phyloP scores from a whole-genome alignment of 2,329 filamentous ascomycete genomes.

The Pyricularia sp. region DNA sequence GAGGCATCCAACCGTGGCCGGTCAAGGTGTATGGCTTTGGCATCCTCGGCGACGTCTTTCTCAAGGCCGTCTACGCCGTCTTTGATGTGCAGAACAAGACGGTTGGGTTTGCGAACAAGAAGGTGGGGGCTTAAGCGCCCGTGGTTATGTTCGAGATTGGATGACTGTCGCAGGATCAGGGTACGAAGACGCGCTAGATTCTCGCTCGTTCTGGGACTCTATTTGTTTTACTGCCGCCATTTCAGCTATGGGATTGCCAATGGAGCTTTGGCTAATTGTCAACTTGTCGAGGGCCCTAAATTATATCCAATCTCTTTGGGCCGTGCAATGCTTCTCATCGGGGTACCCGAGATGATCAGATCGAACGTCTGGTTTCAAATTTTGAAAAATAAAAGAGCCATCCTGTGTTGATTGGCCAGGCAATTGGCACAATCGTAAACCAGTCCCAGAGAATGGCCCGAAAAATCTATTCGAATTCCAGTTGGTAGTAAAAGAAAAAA shows the following conservation, averaged over 20 bases:
- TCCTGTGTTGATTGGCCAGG: background rate
- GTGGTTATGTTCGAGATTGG: background rate
- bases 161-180: background rate
- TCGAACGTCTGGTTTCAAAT: background rate
- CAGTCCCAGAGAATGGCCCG: background rate
- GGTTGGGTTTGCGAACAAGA: conserved; percentile 34
- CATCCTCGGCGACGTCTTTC: conserved; percentile 67
- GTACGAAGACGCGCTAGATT: background rate
- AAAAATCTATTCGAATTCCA: background rate
- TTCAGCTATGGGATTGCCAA: background rate
- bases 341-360: background rate
- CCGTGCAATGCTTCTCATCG: background rate
- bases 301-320: background rate
- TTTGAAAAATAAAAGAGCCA: background rate
- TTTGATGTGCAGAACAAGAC: conserved; percentile 44
- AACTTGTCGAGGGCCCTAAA: background rate
- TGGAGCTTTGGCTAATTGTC: background rate
- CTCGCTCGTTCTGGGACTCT: no score
- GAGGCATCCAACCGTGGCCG: conserved; percentile 54
- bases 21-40: conserved; percentile 32
- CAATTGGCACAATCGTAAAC: background rate
- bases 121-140: conserved; percentile 13
- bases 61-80: conserved; percentile 65
- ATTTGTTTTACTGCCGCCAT: background rate
- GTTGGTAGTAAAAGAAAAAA: background rate